Evolutionary conservation across 192 early-diverging fungal genomes (phyloP), one percentile per base, ranked within the genome.

Genomic region (Coemansia sp.): DNA sequence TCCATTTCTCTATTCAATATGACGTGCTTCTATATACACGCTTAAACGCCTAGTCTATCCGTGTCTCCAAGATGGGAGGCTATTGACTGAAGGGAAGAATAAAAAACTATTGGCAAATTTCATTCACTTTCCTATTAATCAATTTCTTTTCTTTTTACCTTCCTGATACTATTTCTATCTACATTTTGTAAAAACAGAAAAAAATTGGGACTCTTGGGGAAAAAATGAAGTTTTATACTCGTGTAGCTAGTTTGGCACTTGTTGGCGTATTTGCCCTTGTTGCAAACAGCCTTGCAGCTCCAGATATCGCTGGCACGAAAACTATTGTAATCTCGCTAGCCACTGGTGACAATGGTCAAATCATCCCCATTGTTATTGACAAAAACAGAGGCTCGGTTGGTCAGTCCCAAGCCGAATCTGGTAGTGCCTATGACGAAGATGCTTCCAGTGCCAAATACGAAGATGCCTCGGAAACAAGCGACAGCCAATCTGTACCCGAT

Each of bases 291-390:
- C 38, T 66, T 35, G 76, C 70, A 4, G 44, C n/a, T 5, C 61
- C 76, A 39, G 77, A 80, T 68, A 55, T 61, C 21, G 63, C 67
- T 4, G 77, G 77, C 6, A 80, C 77, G 33, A 74, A 49, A 45
- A 80, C 77, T 1, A 61, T 80, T 9, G 62, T 80, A 6, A 80
- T 80, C 8, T 80, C 77, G 36, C 52, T 80, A 9, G 62, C 77
- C 12, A 72, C 77, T 11, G 69, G 55, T 6, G 63, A 70, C 10
- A 18, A 64, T 9, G 77, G 77, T 24, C 58, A 80, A 55, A 61
- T 80, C 1, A 62, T 80, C 23, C 77, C 77, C 0, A 18, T 71
- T 44, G 62, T 80, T 45, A 20, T 80, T 12, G 61, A 59, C 41
- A 72, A 67, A 1, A 72, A 72, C 44, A 72, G 58, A 7, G 4